phyloP scores from a whole-genome alignment of 1,284 basidiomycete genomes.

The Sutorius eximius region DNA sequence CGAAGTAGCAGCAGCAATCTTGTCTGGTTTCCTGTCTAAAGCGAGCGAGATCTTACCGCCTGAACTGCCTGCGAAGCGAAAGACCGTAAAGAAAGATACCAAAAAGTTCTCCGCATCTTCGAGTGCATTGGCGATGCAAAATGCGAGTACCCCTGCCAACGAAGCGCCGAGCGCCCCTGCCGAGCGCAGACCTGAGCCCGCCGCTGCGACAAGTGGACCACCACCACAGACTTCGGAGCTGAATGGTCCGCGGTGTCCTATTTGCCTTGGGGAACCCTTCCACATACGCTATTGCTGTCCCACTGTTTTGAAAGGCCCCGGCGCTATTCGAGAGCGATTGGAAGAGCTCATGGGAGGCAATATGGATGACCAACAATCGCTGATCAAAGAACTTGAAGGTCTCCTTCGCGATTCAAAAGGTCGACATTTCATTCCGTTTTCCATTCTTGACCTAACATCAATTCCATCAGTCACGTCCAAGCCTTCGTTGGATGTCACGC shows the following conservation, averaged over 20 bases:
- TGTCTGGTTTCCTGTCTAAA: slow-evolving; percentile 6
- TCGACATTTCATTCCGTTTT: slow-evolving; percentile 1
- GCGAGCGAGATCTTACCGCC: slow-evolving; percentile 2
- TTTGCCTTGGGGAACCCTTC: slow-evolving; percentile 40
- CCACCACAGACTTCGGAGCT: neutral
- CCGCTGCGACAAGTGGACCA: neutral
- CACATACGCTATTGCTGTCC: slow-evolving; percentile 45
- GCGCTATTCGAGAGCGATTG: slow-evolving; percentile 41
- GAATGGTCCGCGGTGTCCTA: slow-evolving; percentile 34
- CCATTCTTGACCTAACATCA: slow-evolving; percentile 2
- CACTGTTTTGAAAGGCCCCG: slow-evolving; percentile 38
- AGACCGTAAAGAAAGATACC: slow-evolving; percentile 7
- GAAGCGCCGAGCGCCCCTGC: neutral
- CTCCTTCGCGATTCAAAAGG: slow-evolving; percentile 26
- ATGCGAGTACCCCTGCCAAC: neutral
- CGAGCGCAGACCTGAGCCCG: neutral
- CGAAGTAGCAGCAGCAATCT: slow-evolving; percentile 28
- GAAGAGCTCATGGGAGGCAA: slow-evolving; percentile 35
- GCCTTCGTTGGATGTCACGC: neutral
- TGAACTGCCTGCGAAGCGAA: slow-evolving; percentile 11
- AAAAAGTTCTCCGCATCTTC: slow-evolving; percentile 7
- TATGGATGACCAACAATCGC: slow-evolving; percentile 21
- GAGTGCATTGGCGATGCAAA: neutral
- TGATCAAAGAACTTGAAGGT: slow-evolving; percentile 40
- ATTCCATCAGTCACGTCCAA: slow-evolving; percentile 1